Evolutionary conservation across 306 rosid species (phyloP), one percentile per base, ranked within the genome.

Genomic region (Sesbania bispinosa): DNA sequence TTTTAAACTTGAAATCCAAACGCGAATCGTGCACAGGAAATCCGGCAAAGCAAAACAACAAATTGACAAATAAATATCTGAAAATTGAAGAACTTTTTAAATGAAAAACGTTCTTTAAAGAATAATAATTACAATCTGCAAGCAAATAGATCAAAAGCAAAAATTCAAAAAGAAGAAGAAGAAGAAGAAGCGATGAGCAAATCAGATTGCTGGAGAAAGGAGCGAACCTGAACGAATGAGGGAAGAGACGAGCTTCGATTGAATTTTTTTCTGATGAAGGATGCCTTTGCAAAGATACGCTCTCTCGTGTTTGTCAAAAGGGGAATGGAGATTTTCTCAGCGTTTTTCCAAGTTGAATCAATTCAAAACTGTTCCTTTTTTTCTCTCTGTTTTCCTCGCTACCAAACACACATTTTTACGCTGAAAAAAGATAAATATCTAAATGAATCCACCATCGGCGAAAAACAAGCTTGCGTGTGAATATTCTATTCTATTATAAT

Each of bases 311-410:
- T 41, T 30, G 47, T 69, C 71, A 48, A 62, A 42, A n/a, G n/a
- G n/a, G 73, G 60, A 79, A 67, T 32, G 58, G 76, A 68, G 61
- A 58, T 83, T 76, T 67, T 85, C 84, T 72, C 32, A 5, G 50
- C 76, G 69, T 69, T 82, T 52, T 77, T 79, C 78, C 62, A 48
- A 75, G 64, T 63, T 62, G 80, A 24, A 69, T 69, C 82, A n/a
- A n/a, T n/a, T n/a, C n/a, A 77, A 66, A 72, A 41, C 42, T 41
- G 29, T 32, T 45, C 6, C 48, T 18, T n/a, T n/a, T n/a, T 63
- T 54, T 61, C 79, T 29, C 21, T 69, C 41, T 24, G 67, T 65
- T 73, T 82, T 73, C 62, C 24, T 16, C 29, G 77, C 29, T 60
- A 47, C 87, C 88, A 84, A 68, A 84, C 80, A 42, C 66, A 36